phyloP scores from a whole-genome alignment of 106 monocot species.

The Ottelia alismoides region DNA sequence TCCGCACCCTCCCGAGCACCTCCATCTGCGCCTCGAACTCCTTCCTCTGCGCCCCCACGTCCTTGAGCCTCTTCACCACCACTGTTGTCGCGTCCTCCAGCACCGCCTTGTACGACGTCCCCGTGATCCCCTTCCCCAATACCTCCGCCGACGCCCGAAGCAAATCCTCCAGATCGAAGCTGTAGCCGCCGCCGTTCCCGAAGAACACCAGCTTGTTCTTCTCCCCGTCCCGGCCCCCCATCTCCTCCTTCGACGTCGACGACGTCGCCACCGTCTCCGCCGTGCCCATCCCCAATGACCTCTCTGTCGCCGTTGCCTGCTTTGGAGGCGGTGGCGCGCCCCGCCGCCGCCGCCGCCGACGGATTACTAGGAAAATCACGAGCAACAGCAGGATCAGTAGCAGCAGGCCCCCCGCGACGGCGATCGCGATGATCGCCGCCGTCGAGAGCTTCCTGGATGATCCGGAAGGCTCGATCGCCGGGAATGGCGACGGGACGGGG shows the following conservation, averaged over 20 bases:
- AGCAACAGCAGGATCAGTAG: conserved; percentile 9
- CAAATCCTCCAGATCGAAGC: conserved; percentile 85
- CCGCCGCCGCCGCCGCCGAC: conserved; percentile 5
- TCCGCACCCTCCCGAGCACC: conserved; percentile 24
- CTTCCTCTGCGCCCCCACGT: conserved; percentile 35
- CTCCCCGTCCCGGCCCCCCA: no score
- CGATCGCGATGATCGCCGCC: conserved; percentile 26
- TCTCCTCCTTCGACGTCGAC: no score
- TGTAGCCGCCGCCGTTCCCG: conserved; percentile 37
- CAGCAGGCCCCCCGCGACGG: conserved; percentile 8
- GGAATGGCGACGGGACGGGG: conserved; percentile 15
- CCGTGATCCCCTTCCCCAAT: conserved; percentile 72
- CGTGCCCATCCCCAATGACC: no score
- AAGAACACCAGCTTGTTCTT: conserved; percentile 60
- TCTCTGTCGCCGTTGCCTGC: neutral
- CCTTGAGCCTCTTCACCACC: conserved; percentile 87
- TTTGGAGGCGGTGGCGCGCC: neutral
- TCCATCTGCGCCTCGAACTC: conserved; percentile 73
- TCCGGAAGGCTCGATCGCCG: conserved; percentile 3
- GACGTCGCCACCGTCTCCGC: no score
- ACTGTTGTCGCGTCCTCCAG: conserved; percentile 74
- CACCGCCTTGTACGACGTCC: conserved; percentile 80
- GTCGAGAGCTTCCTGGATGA: conserved; percentile 16
- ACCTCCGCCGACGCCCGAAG: conserved; percentile 88
- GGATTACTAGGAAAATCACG: conserved; percentile 3